Evolutionary conservation across 768 basidiomycete genomes (phyloP).

Genomic region (Astraeus odoratus): DNA sequence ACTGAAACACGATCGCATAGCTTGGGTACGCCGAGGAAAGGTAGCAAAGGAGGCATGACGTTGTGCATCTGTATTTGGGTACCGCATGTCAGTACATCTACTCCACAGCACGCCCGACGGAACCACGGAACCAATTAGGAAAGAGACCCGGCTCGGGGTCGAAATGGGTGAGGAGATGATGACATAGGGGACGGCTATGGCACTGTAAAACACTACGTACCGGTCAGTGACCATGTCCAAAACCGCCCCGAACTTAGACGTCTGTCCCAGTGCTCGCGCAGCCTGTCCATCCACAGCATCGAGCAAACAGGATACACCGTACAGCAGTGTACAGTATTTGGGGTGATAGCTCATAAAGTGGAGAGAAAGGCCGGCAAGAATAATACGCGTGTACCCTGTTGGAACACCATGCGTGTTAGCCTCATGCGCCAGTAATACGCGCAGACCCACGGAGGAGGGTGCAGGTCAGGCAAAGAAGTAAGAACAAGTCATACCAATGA

Average conservation of each 20-base stretch:
- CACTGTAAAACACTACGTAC: slow-evolving; percentile 46
- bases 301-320: slow-evolving; percentile 84
- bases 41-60: slow-evolving; percentile 90
- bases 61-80: slow-evolving; percentile 74
- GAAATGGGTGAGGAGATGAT: no score
- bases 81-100: not conserved
- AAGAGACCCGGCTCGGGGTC: no score
- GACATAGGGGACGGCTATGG: no score
- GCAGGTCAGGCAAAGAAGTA: not conserved
- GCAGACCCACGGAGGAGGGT: not conserved
- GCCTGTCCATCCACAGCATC: slow-evolving; percentile 95
- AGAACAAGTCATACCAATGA: slow-evolving; percentile 66
- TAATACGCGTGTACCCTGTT: slow-evolving; percentile 82
- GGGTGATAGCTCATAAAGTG: slow-evolving; percentile 96
- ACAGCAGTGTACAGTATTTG: slow-evolving; percentile 83
- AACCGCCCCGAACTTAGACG: slow-evolving; percentile 95
- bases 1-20: slow-evolving; percentile 85
- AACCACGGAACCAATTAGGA: no score
- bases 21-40: slow-evolving; percentile 83
- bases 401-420: not conserved
- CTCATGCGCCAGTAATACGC: not conserved
- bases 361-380: slow-evolving; percentile 83
- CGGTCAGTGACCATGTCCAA: slow-evolving; percentile 99
- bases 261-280: slow-evolving; percentile 81
- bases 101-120: not conserved